Evolutionary conservation across 441 rosid species (phyloP).

Genomic region (Jatropha podagrica): DNA sequence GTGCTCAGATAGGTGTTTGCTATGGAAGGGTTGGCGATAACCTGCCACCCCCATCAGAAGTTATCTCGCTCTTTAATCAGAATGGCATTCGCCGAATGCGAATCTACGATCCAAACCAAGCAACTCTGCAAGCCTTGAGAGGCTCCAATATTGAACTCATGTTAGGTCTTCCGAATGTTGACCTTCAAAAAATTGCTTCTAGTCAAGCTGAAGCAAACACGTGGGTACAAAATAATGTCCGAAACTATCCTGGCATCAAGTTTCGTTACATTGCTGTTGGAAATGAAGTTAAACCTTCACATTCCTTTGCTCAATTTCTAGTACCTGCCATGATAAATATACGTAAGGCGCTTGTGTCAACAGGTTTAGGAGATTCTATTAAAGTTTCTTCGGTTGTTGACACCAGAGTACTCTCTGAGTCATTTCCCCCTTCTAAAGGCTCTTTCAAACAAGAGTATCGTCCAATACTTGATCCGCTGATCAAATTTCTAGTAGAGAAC

Average conservation of each 20-base stretch:
- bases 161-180: slow-evolving; percentile 16
- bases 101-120: slow-evolving; percentile 23
- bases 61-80: slow-evolving; percentile 46
- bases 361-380: slow-evolving; percentile 16
- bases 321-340: slow-evolving; percentile 33
- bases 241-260: slow-evolving; percentile 16
- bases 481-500: slow-evolving; percentile 35
- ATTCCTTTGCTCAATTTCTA: slow-evolving; percentile 28
- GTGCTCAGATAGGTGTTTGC: slow-evolving; percentile 8
- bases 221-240: slow-evolving; percentile 49
- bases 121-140: slow-evolving; percentile 25
- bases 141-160: slow-evolving; percentile 26
- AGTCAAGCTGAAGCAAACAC: slow-evolving; percentile 40
- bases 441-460: slow-evolving; percentile 13
- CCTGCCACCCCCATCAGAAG: slow-evolving; percentile 32
- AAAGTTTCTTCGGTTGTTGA: slow-evolving; percentile 35
- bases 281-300: slow-evolving; percentile 39
- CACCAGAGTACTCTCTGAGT: neutral
- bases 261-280: slow-evolving; percentile 57
- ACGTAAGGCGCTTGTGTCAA: slow-evolving; percentile 10
- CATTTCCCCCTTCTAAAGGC: neutral
- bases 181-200: slow-evolving; percentile 38
- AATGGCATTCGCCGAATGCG: slow-evolving; percentile 30
- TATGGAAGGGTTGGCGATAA: neutral
- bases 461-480: slow-evolving; percentile 37